These are phyloP conservation scores for Phytophthora vignae DNA, from an alignment of 352 stramenopile species.

Conservation along the genomic window DNA sequence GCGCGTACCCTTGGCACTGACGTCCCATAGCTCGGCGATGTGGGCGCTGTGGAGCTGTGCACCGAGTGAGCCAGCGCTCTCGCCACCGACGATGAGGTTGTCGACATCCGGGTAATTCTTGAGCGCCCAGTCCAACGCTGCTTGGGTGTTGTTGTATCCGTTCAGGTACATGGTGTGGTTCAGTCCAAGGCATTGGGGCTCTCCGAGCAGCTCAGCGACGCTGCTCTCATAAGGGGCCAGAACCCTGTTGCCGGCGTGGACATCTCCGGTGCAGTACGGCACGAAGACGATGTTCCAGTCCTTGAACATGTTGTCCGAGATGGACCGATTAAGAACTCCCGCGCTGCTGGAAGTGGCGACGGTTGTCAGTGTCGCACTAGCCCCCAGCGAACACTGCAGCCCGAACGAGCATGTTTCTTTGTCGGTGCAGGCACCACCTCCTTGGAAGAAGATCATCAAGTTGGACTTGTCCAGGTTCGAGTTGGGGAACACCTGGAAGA, in stretches of 20 bases:
- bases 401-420: slow-evolving; percentile 58
- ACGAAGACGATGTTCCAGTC: slow-evolving; percentile 78
- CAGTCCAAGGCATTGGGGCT: slow-evolving; percentile 34
- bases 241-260: slow-evolving; percentile 53
- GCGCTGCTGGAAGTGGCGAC: slow-evolving; percentile 45
- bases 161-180: slow-evolving; percentile 57
- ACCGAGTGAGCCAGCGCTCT: slow-evolving; percentile 57
- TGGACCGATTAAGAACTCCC: slow-evolving; percentile 54
- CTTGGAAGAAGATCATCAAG: slow-evolving; percentile 66
- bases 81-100: slow-evolving; percentile 54
- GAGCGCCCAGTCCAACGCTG: slow-evolving; percentile 56
- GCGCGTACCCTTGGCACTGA: slow-evolving; percentile 43
- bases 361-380: slow-evolving; percentile 43
- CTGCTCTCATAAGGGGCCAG: slow-evolving; percentile 22
- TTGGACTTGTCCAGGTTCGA: slow-evolving; percentile 52
- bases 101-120: slow-evolving; percentile 62
- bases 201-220: slow-evolving; percentile 38
- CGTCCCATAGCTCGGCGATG: slow-evolving; percentile 55
- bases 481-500: slow-evolving; percentile 61
- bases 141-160: slow-evolving; percentile 62
- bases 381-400: slow-evolving; percentile 49
- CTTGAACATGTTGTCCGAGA: slow-evolving; percentile 61
- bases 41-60: slow-evolving; percentile 45
- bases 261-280: slow-evolving; percentile 69
- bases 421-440: slow-evolving; percentile 58